Evolutionary conservation across 306 rosid species (phyloP), one percentile per base, ranked within the genome.

Genomic region (Medicago truncatula): DNA sequence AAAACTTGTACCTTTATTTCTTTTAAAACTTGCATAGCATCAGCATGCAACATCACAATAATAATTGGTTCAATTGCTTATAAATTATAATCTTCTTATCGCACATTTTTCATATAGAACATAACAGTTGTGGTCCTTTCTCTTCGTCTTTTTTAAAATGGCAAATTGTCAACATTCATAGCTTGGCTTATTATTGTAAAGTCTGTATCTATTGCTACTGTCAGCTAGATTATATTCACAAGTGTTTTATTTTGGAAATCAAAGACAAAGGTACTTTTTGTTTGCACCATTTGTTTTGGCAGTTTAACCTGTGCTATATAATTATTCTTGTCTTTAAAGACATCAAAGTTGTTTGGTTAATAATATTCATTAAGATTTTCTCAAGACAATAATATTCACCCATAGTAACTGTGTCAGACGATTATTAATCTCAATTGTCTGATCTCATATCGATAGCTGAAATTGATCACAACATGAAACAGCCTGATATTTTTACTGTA

Each of bases 131-230:
- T 20, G 6, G 2, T 46, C 25, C 28, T 20, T 28, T 63, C 40
- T 34, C 46, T 54, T 46, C 16, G 36, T 62, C 18, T 14, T 41
- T 70, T 60, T 74, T 17, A 70, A 46, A 43, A 57, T 57, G 64
- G 38, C 58, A 67, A 28, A 57, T 65, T 65, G 63, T 62, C 49
- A 34, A 69, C 54, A 31, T 73, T 44, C 23, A 9, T 65, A 5
- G 62, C 53, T 79, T 41, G 62, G 44, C 58, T 65, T 73, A 52
- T 38, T 46, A 21, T 28, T 67, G 17, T 28, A 6, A 20, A 36
- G 69, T 73, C 7, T 66, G 57, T 38, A 69, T 66, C 76, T 57
- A 38, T 67, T 36, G 64, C 67, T 73, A 57, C 54, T 34, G 46
- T 44, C 60, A 40, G 40, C 60, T 71, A 5, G 40, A 71, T 52